A percentile compares a stretch with the other conserved stretches of the same genome.
These are phyloP conservation scores for Anthostomella pinea DNA, from an alignment of 2,329 filamentous ascomycete species.

Conservation along the genomic window DNA sequence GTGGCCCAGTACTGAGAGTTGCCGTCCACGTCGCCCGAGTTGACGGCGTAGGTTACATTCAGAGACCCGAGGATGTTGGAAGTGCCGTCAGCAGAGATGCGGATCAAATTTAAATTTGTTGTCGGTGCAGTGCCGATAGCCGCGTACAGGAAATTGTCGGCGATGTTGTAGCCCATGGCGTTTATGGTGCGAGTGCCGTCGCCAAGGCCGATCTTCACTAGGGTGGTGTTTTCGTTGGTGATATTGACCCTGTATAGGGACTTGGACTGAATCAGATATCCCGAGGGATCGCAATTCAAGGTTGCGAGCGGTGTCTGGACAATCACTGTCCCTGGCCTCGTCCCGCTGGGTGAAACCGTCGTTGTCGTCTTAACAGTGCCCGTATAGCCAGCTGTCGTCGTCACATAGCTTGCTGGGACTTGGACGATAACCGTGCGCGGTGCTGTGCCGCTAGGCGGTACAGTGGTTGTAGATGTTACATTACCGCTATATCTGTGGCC, in stretches of 20 bases:
- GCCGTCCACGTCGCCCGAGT: constrained; percentile 20
- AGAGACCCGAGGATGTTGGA: constrained; percentile 6
- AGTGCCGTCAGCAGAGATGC: constrained; percentile 14
- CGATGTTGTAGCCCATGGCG: constrained; percentile 21
- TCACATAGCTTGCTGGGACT: constrained; percentile 8
- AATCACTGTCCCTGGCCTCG: background rate
- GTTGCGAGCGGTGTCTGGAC: constrained; percentile 8
- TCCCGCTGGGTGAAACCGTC: background rate
- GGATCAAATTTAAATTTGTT: constrained; percentile 10
- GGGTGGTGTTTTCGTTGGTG: constrained; percentile 1
- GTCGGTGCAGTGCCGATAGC: background rate
- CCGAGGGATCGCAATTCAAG: constrained; percentile 10
- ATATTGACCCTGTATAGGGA: constrained; percentile 17
- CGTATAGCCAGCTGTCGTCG: constrained; percentile 5
- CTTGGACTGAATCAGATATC: constrained; percentile 14
- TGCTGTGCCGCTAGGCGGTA: background rate
- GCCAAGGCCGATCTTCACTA: constrained; percentile 6
- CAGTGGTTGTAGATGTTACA: background rate
- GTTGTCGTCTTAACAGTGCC: background rate
- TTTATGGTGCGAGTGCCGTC: constrained; percentile 15
- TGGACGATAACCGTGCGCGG: constrained; percentile 10
- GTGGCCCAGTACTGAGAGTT: constrained; percentile 16
- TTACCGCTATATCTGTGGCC: background rate
- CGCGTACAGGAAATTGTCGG: constrained; percentile 22
- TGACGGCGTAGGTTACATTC: constrained; percentile 1